phyloP scores from a whole-genome alignment of 176 grass and related monocot genomes.

The Guadua angustifolia region DNA sequence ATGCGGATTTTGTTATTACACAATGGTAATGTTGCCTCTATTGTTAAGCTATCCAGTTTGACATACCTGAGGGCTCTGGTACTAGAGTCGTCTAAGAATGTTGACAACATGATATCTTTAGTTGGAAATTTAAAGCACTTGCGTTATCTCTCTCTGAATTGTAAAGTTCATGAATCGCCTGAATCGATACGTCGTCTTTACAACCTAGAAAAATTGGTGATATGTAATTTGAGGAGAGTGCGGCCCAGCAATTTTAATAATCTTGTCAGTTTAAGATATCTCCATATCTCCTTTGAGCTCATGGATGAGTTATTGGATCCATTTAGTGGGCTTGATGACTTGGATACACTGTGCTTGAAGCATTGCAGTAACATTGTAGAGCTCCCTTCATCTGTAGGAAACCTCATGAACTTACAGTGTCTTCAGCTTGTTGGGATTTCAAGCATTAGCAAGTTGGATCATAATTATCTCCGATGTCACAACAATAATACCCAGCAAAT shows the following conservation, averaged over 20 bases:
- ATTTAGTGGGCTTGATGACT: conserved; percentile 11
- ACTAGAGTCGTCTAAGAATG: conserved; percentile 18
- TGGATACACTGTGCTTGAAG: conserved; percentile 35
- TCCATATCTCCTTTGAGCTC: not conserved
- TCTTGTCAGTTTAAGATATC: conserved; percentile 26
- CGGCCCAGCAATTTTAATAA: not conserved
- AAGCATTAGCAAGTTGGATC: not conserved
- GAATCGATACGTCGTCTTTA: conserved; percentile 37
- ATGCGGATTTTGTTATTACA: not conserved
- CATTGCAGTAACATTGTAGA: not conserved
- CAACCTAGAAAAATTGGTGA: conserved; percentile 44
- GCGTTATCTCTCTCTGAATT: conserved; percentile 16
- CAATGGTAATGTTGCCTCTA: too few relatives aligned
- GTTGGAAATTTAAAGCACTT: conserved; percentile 30
- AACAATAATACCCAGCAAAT: not conserved
- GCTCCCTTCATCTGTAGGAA: conserved; percentile 24
- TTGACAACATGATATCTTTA: conserved; percentile 5
- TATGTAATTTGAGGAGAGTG: not conserved
- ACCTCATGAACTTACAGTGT: not conserved
- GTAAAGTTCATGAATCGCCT: not conserved
- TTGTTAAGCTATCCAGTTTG: not conserved
- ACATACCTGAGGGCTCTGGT: conserved; percentile 26
- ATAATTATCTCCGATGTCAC: not conserved
- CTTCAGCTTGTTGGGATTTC: conserved; percentile 34
- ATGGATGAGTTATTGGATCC: conserved; percentile 15